These are phyloP conservation scores for Parastagonospora nodorum DNA, from an alignment of 2,329 filamentous ascomycete genomes.

Conservation along the genomic window DNA sequence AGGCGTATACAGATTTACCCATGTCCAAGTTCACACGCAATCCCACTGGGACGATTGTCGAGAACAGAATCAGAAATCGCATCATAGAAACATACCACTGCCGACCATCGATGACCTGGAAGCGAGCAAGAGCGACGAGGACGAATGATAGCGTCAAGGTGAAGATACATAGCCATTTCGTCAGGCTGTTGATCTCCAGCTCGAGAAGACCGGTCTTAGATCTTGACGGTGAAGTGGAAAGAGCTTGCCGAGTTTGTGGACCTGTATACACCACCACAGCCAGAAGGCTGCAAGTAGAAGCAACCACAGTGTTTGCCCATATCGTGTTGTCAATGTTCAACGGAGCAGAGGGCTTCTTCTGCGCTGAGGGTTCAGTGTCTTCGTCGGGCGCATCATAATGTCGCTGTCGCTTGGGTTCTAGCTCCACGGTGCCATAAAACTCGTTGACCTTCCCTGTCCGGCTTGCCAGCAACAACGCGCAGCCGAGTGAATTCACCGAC, in stretches of 20 bases:
- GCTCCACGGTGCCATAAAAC: conserved; percentile 86
- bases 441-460: conserved; percentile 92
- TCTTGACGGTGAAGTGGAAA: conserved; percentile 88
- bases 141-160: conserved; percentile 86
- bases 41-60: conserved; percentile 98
- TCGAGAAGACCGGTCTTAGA: conserved; percentile 94
- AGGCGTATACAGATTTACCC: conserved; percentile 94
- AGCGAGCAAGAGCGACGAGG: conserved; percentile 85
- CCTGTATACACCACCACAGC: conserved; percentile 95
- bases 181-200: conserved; percentile 94
- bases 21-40: conserved; percentile 95
- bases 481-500: conserved; percentile 70
- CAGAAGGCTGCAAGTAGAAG: conserved; percentile 85
- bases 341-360: conserved; percentile 63
- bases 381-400: conserved; percentile 52
- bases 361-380: conserved; percentile 20
- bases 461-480: conserved; percentile 80
- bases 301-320: conserved; percentile 97
- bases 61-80: conserved; percentile 97
- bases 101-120: conserved; percentile 67
- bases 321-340: conserved; percentile 96
- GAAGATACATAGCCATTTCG: conserved; percentile 90
- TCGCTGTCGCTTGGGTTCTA: conserved; percentile 62
- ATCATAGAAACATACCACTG: conserved; percentile 97
- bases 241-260: conserved; percentile 86